phyloP scores from a whole-genome alignment of 2,329 filamentous ascomycete genomes.

The Alternaria triticina region DNA sequence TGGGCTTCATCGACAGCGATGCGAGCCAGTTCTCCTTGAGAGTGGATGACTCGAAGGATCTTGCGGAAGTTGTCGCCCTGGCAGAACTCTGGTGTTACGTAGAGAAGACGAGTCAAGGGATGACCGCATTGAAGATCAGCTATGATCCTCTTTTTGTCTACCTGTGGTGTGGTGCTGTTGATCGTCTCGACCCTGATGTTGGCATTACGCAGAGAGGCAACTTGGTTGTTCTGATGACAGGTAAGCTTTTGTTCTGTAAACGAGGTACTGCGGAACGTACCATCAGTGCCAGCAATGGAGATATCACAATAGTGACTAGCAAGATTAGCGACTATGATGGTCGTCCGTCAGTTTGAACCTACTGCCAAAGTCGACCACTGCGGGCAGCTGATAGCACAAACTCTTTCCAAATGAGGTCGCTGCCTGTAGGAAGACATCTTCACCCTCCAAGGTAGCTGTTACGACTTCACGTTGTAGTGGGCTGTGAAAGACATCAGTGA shows the following conservation, averaged over 20 bases:
- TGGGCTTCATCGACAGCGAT: conserved; percentile 94
- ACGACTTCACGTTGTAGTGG: conserved; percentile 90
- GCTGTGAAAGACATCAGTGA: conserved; percentile 53
- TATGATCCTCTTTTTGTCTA: conserved; percentile 72
- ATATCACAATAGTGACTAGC: conserved; percentile 86
- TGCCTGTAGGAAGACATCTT: conserved; percentile 94
- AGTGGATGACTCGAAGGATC: conserved; percentile 73
- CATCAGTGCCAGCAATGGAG: conserved; percentile 88
- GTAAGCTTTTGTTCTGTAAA: conserved; percentile 9
- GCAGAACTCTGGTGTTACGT: conserved; percentile 92
- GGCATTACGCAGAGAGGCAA: conserved; percentile 75
- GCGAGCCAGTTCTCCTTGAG: conserved; percentile 83
- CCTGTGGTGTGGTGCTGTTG: conserved; percentile 77
- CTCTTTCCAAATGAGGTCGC: conserved; percentile 92
- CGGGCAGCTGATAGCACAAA: conserved; percentile 89
- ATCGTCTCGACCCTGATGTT: conserved; percentile 83
- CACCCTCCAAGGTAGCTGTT: conserved; percentile 75
- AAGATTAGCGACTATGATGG: conserved; percentile 15
- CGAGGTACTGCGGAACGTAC: conserved; percentile 52
- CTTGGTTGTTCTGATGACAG: conserved; percentile 78
- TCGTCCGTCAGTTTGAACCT: conserved; percentile 46
- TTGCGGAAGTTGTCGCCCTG: conserved; percentile 77
- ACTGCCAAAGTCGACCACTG: conserved; percentile 86
- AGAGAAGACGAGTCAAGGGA: conserved; percentile 80
- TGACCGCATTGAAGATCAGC: conserved; percentile 87